Base-by-base conservation (phyloP, 23 red algal genomes). In the Agarophyton chilense region DNA sequence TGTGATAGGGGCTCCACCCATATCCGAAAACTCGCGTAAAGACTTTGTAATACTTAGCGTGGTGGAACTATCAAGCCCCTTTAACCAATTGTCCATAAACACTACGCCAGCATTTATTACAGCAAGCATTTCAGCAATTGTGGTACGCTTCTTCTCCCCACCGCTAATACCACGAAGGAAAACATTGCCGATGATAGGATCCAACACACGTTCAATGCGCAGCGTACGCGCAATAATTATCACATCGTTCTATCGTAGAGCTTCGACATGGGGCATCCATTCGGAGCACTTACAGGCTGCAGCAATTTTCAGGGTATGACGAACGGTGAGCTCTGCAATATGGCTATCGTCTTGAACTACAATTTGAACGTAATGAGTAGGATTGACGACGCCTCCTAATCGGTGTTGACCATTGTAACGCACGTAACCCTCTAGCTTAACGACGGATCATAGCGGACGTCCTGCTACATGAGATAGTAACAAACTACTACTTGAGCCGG, bases 81-180 rank as follows among this genome's bases (percentile, higher is more conserved):
- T 86, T 12, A 61, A 93, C 86, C 86, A 95, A 39, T 93, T 83
- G 68, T 98, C 96, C 77, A 98, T 78, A 25, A 92, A 57, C 5
- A 98, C 29, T 21, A 70, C 50, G 33, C 84, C 77, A 17, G 89
- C 78, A 49, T 78, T 76, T 5, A 78, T 52, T 36, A 78, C 94
- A 33, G 93, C 51, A 28, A 77, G 65, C 92, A 95, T 98, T 54
- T 98, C 96, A 32, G 79, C 96, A 65, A 98, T 95, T 2, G 92
- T 98, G 9, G 95, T 92, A 19, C 96, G 63, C 92, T 98, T 98
- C 92, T 84, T 89, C 62, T 98, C 96, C 17, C 96, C 96, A 33
- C 96, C 96, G 78, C 90, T 94, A 44, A 95, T 81, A 21, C 96
- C 96, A 43, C 96, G 82, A 40, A 98, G 71, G 26, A 83, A 71